A percentile compares a stretch with the other conserved stretches of the same genome.
Conservation (phyloP, 1,284 basidiomycete genomes). For the Veloporphyrellus conicus region DNA sequence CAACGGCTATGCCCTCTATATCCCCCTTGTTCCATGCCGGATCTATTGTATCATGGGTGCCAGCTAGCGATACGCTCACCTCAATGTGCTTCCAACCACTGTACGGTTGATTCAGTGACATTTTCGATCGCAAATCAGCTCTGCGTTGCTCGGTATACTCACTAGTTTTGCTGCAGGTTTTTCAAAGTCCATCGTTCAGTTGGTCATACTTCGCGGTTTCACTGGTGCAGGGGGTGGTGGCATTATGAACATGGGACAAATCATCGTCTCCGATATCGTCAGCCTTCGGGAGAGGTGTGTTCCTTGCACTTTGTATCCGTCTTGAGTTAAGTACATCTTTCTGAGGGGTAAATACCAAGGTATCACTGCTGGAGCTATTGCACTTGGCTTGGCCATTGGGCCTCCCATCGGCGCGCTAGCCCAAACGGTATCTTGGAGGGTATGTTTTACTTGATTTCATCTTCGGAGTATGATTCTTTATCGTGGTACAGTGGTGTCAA, state of each 20-base stretch:
- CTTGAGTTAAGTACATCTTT: background rate
- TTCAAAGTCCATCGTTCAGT: conserved; percentile 58
- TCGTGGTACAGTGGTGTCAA: conserved; percentile 53
- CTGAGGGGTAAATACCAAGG: conserved; percentile 62
- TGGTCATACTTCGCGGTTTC: conserved; percentile 70
- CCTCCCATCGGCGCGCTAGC: conserved; percentile 57
- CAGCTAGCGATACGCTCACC: conserved; percentile 60
- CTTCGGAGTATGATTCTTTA: background rate
- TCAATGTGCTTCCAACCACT: conserved; percentile 62
- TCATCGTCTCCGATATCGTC: conserved; percentile 63
- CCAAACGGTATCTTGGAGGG: conserved; percentile 59
- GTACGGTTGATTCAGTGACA: conserved; percentile 70
- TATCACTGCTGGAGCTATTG: conserved; percentile 52
- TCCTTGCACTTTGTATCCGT: background rate
- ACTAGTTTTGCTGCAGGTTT: conserved; percentile 58
- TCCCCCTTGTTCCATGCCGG: conserved; percentile 66
- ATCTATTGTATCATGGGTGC: conserved; percentile 66
- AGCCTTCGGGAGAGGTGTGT: conserved; percentile 54
- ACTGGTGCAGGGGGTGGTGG: conserved; percentile 69
- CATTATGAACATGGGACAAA: conserved; percentile 61
- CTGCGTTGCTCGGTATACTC: conserved; percentile 60
- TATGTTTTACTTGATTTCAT: conserved; percentile 29
- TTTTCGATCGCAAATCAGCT: conserved; percentile 69
- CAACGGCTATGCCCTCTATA: conserved; percentile 67
- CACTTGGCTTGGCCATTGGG: conserved; percentile 45